Evolutionary conservation across 106 monocot species (phyloP).

Genomic region (Phalaenopsis equestris): DNA sequence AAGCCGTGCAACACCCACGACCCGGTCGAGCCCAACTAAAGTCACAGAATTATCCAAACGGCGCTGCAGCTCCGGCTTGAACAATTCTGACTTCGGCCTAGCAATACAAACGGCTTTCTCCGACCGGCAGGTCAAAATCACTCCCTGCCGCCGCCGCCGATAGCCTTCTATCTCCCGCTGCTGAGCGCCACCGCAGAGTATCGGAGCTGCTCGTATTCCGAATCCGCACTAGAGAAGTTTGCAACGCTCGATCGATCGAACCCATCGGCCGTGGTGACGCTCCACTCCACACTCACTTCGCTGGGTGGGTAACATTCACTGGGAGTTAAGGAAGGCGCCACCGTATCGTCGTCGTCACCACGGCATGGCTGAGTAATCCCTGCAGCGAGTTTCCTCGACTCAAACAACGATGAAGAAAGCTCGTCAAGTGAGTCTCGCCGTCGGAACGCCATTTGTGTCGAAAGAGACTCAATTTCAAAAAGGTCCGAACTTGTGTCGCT

Average conservation of each 20-base stretch:
- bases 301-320: conserved; percentile 64
- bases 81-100: conserved; percentile 31
- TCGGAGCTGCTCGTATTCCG: conserved; percentile 20
- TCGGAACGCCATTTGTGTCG: conserved; percentile 19
- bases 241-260: conserved; percentile 45
- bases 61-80: conserved; percentile 4
- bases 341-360: conserved; percentile 6
- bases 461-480: conserved; percentile 69
- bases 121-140: conserved; percentile 33
- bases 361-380: background rate
- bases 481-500: conserved; percentile 82
- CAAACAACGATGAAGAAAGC: conserved; percentile 2
- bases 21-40: background rate
- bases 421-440: conserved; percentile 45
- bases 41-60: background rate
- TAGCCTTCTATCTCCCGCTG: conserved; percentile 5
- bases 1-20: background rate
- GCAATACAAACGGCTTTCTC: conserved; percentile 58
- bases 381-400: background rate
- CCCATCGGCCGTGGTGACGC: conserved; percentile 60
- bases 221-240: conserved; percentile 49
- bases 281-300: conserved; percentile 78
- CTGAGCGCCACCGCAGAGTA: conserved; percentile 8
- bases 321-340: conserved; percentile 18
- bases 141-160: background rate